Evolutionary conservation across 768 basidiomycete genomes (phyloP).

Genomic region (Hericium erinaceus): DNA sequence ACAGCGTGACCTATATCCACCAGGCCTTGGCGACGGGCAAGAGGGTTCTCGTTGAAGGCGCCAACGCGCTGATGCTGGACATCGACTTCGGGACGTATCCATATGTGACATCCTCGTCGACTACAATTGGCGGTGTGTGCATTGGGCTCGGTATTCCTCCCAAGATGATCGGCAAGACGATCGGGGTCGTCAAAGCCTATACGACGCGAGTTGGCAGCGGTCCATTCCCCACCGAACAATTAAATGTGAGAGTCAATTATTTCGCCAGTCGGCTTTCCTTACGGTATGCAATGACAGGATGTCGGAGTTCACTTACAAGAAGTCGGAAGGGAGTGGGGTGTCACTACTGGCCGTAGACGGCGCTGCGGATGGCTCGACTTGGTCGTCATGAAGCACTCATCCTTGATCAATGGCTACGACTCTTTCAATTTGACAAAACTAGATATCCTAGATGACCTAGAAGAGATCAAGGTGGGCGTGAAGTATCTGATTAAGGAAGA

Average conservation of each 20-base stretch:
- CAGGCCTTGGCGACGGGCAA: slow-evolving; percentile 67
- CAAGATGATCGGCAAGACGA: slow-evolving; percentile 70
- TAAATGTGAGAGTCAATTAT: slow-evolving; percentile 48
- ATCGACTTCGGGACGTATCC: slow-evolving; percentile 98
- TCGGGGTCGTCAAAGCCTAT: slow-evolving; percentile 97
- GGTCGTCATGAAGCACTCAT: slow-evolving; percentile 89
- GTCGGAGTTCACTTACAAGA: slow-evolving; percentile 85
- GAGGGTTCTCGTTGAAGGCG: slow-evolving; percentile 87
- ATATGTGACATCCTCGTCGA: slow-evolving; percentile 91
- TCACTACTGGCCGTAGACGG: slow-evolving; percentile 85
- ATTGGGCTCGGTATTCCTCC: slow-evolving; percentile 98
- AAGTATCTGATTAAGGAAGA: slow-evolving; percentile 72
- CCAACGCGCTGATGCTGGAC: slow-evolving; percentile 98
- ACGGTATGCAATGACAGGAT: slow-evolving; percentile 34
- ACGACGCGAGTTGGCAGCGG: slow-evolving; percentile 98
- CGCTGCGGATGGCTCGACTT: slow-evolving; percentile 98
- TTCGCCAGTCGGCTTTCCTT: background rate
- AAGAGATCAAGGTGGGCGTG: slow-evolving; percentile 82
- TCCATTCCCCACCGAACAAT: slow-evolving; percentile 94
- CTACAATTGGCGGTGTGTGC: slow-evolving; percentile 90
- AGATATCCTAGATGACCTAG: slow-evolving; percentile 78
- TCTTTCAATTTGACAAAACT: slow-evolving; percentile 91
- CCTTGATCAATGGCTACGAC: slow-evolving; percentile 93
- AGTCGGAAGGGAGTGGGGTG: slow-evolving; percentile 86
- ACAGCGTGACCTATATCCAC: slow-evolving; percentile 83